Percentiles rank a stretch among this genome's conserved stretches.
Evolutionary conservation across 805 yeast genomes (phyloP).

Genomic region (Lipomyces yamanashiensis): DNA sequence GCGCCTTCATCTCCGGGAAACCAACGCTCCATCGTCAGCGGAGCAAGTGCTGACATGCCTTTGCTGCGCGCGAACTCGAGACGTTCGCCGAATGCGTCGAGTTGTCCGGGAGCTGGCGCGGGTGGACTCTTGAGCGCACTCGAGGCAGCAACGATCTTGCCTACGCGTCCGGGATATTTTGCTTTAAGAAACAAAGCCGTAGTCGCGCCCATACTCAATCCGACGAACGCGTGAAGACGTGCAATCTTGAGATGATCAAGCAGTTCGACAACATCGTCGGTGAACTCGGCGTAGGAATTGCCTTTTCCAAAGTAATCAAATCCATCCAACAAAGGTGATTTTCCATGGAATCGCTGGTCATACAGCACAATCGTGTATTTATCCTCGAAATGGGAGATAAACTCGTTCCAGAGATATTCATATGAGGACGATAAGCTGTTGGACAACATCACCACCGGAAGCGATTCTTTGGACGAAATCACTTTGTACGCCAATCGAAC

Average conservation of each 20-base stretch:
- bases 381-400: constrained; percentile 27
- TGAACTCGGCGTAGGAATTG: constrained; percentile 20
- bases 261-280: constrained; percentile 29
- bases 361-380: constrained; percentile 28
- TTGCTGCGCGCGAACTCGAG: constrained; percentile 23
- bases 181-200: constrained; percentile 28
- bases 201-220: constrained; percentile 36
- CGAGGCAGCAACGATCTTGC: constrained; percentile 31
- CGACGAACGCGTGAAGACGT: constrained; percentile 27
- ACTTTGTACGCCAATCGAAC: constrained; percentile 16
- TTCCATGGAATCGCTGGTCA: constrained; percentile 36
- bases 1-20: constrained; percentile 29
- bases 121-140: constrained; percentile 16
- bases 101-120: constrained; percentile 14
- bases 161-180: constrained; percentile 21
- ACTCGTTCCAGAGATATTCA: constrained; percentile 28
- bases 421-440: constrained; percentile 23
- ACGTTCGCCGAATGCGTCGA: constrained; percentile 26
- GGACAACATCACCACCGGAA: constrained; percentile 31
- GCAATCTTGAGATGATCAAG: constrained; percentile 32
- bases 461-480: constrained; percentile 4
- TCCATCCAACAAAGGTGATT: constrained; percentile 27
- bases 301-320: constrained; percentile 33
- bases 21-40: constrained; percentile 30
- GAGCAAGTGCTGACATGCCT: constrained; percentile 32